Base-by-base conservation (phyloP, 345 rosid species). In the Salix dunnii region DNA sequence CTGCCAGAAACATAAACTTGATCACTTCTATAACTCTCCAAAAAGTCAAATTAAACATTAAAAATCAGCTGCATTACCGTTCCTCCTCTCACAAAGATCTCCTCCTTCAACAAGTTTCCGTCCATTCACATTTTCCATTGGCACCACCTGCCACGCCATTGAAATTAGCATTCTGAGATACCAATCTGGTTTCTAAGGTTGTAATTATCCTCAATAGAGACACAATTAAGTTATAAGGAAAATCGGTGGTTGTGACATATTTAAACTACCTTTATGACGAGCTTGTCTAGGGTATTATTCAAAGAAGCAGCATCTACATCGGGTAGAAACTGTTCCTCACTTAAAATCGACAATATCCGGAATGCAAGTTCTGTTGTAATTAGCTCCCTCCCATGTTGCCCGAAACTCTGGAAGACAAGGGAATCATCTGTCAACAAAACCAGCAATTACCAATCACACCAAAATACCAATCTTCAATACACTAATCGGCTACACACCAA, bases 381-480 rank as follows among this genome's bases (percentile, higher is more conserved):
- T 49, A 96, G 97, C 85, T 96, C 99, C 87, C 97, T 87, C 51
- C 97, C 97, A 76, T 96, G 98, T 92, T 96, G 99, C 73, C 99
- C 99, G 83, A 96, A 96, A 92, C 94, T 94, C 99, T 96, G 97
- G 95, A 96, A 92, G 91, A 92, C 94, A 96, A 96, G 94, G 88
- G 92, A 94, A 33, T 92, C 88, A 92, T 92, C 95, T 92, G 93
- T 93, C 95, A 92, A 89, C 70, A 91, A 88, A 83, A 89, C 87
- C 89, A 90, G 84, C 86, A 89, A 88, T 86, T 81, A 89, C 94
- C 75, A 82, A 85, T 51, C 58, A 51, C 58, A 6, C 58, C 23
- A 51, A 20, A 18, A 51, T 20, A 51, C n/a, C 10, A 53, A 21
- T 80, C 76, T 85, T 86, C 82, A 84, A 88, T 79, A 48, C 36